These are phyloP conservation scores for Nannizziopsis arthrosporioides DNA, from an alignment of 2,329 filamentous ascomycete species.

Conservation along the genomic window DNA sequence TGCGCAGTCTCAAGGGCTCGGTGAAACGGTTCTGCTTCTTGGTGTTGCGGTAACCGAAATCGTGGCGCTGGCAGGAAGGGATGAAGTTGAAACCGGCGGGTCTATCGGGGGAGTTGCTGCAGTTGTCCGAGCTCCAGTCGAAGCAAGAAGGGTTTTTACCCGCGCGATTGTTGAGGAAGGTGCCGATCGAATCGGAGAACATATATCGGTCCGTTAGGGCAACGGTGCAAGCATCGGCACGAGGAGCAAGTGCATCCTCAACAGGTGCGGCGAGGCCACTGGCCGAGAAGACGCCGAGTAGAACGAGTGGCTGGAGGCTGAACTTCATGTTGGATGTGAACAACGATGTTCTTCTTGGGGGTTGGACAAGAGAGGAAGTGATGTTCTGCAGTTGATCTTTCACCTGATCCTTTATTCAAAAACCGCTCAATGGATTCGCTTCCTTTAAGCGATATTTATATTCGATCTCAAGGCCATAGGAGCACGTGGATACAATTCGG, in stretches of 20 bases:
- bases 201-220: conserved; percentile 37
- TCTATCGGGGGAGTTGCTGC: conserved; percentile 24
- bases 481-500: not conserved
- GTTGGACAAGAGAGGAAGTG: not conserved
- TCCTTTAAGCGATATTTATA: no score
- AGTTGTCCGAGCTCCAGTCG: conserved; percentile 30
- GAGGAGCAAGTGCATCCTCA: not conserved
- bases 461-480: not conserved
- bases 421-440: no score
- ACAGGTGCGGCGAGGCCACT: conserved; percentile 1
- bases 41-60: conserved; percentile 48
- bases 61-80: conserved; percentile 42
- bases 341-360: not conserved
- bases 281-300: conserved; percentile 5
- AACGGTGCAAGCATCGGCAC: conserved; percentile 6
- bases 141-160: conserved; percentile 30
- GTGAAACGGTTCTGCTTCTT: conserved; percentile 40
- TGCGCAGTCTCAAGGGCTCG: conserved; percentile 29
- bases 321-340: conserved; percentile 11
- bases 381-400: not conserved
- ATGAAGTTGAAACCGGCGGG: conserved; percentile 26
- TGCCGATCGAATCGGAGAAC: conserved; percentile 34
- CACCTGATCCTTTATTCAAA: no score
- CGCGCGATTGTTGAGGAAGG: conserved; percentile 35
- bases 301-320: conserved; percentile 4